These are phyloP conservation scores for Pinus taeda DNA, from an alignment of 75 land plant species.

Conservation along the genomic window DNA sequence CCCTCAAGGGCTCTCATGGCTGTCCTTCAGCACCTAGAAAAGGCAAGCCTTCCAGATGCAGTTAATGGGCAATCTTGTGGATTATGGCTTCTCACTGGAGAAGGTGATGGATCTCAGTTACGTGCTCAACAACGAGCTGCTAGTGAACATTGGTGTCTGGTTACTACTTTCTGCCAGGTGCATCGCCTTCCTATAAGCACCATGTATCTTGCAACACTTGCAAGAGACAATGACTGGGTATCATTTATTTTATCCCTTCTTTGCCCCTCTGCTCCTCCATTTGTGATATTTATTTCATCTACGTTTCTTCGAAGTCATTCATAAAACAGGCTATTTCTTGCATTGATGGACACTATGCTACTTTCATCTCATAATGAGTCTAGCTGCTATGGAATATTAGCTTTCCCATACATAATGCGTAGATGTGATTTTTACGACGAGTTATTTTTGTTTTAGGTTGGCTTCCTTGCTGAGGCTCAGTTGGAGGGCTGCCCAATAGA, in stretches of 20 bases:
- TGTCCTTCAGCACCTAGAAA: slow-evolving; percentile 79
- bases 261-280: background rate
- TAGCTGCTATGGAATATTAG: background rate
- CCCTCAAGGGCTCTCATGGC: slow-evolving; percentile 43
- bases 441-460: slow-evolving; percentile 58
- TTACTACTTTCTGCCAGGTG: slow-evolving; percentile 83
- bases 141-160: slow-evolving; percentile 88
- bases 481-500: slow-evolving; percentile 71
- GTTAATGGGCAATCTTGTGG: slow-evolving; percentile 61
- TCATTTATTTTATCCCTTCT: background rate
- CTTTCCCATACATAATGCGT: background rate
- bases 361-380: background rate
- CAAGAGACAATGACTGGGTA: slow-evolving; percentile 99
- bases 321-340: background rate
- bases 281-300: background rate
- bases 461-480: slow-evolving; percentile 94
- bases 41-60: slow-evolving; percentile 61
- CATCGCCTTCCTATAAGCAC: slow-evolving; percentile 92
- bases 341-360: too few relatives aligned
- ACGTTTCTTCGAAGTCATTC: background rate
- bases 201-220: slow-evolving; percentile 79
- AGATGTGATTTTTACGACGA: background rate
- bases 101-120: slow-evolving; percentile 77
- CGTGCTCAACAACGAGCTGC: slow-evolving; percentile 69
- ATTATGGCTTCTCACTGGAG: slow-evolving; percentile 79